Conservation (phyloP, 352 stramenopile genomes). For the Aphanomyces euteiches region DNA sequence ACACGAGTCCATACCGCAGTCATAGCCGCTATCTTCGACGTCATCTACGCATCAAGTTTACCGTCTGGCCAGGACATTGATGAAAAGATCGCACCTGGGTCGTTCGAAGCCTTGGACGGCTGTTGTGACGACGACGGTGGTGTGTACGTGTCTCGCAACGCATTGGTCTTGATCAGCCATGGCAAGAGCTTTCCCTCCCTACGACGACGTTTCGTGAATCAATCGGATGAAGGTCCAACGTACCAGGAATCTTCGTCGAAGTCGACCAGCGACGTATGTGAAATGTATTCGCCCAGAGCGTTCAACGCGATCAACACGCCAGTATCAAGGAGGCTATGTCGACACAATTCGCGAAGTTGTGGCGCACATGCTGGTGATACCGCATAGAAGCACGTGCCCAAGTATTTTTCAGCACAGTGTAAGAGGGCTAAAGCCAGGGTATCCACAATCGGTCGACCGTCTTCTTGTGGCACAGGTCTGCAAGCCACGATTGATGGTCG, state of each 20-base stretch:
- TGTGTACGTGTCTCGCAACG: slow-evolving; percentile 5
- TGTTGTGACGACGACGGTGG: not conserved
- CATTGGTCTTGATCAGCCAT: slow-evolving; percentile 26
- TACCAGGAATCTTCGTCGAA: slow-evolving; percentile 26
- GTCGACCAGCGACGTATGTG: slow-evolving; percentile 1
- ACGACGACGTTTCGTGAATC: not conserved
- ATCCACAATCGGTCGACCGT: not conserved
- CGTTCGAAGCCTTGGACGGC: not conserved
- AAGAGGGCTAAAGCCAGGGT: slow-evolving; percentile 1
- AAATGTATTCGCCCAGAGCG: slow-evolving; percentile 14
- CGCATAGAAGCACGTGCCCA: slow-evolving; percentile 26
- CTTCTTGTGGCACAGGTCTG: not conserved
- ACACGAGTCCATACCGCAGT: slow-evolving; percentile 24
- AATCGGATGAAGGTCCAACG: not conserved
- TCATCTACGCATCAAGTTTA: not conserved
- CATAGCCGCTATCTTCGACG: slow-evolving; percentile 16
- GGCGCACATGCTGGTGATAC: slow-evolving; percentile 3
- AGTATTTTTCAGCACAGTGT: slow-evolving; percentile 9
- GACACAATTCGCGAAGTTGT: not conserved
- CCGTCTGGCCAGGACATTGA: not conserved
- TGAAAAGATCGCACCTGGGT: not conserved
- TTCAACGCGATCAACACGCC: slow-evolving; percentile 4
- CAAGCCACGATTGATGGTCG: slow-evolving; percentile 15
- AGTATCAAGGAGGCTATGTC: not conserved
- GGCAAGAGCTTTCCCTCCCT: slow-evolving; percentile 21